Conservation (phyloP, 768 basidiomycete genomes). For the Mycena galopus region DNA sequence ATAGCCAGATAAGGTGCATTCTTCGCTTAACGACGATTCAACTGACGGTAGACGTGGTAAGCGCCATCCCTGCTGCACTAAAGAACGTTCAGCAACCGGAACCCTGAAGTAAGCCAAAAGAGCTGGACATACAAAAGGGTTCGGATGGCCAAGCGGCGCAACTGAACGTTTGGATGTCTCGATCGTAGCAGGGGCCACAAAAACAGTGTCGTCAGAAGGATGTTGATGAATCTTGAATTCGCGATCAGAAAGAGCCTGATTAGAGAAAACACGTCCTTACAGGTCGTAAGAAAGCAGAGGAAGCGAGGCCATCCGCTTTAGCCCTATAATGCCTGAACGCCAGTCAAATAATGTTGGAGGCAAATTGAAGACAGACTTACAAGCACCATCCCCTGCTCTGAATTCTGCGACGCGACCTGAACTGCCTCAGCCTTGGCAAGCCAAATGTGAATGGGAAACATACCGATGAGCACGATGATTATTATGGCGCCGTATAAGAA, state of each 20-base stretch:
- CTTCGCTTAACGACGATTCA: not conserved
- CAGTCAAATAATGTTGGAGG: not conserved
- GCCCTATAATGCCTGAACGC: constrained; percentile 53
- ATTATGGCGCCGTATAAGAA: constrained; percentile 55
- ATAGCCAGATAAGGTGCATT: not conserved
- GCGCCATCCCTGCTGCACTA: constrained; percentile 60
- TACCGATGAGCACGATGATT: constrained; percentile 54
- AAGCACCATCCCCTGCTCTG: constrained; percentile 50
- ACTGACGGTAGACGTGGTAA: constrained; percentile 61
- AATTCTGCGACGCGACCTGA: constrained; percentile 54
- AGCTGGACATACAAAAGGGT: constrained; percentile 57
- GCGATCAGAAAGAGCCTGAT: not conserved
- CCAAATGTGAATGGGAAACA: constrained; percentile 18
- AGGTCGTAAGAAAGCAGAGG: constrained; percentile 62
- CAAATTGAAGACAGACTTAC: constrained; percentile 31
- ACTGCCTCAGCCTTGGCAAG: not conserved
- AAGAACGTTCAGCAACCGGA: not conserved
- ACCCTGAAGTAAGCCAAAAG: not conserved
- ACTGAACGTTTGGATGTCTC: constrained; percentile 46
- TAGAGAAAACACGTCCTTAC: constrained; percentile 37
- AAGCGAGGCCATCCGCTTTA: constrained; percentile 58
- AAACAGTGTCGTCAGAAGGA: constrained; percentile 58
- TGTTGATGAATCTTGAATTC: constrained; percentile 46
- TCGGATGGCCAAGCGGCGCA: constrained; percentile 56
- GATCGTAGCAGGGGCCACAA: constrained; percentile 60